Evolutionary conservation across 176 grass and related monocot species (phyloP), one percentile per base, ranked within the genome.

Genomic region (Aegilops longissima): DNA sequence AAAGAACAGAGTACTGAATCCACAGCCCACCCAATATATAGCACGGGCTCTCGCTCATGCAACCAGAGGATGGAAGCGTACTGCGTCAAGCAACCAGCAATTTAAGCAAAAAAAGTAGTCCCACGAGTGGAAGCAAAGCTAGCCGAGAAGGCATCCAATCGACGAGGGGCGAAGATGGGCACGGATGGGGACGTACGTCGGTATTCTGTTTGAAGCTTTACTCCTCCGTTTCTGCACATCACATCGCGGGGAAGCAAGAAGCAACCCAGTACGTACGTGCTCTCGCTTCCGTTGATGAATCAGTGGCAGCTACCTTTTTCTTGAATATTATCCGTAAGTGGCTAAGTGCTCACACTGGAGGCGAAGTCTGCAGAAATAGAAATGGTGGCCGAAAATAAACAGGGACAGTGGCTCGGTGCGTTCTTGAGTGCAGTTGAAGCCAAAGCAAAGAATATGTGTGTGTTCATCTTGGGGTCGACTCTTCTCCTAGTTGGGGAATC

Each of bases 21-120:
- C 39, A 29, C 61, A 44, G 24, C 9, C 85, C 49, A 76, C 76
- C 79, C 85, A 85, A 85, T 25, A 23, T 20, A 83, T 58, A 33
- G 58, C 81, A 31, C 67, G 4, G 5, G 13, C 24, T 30, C 0
- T 8, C 0, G n/a, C 5, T 54, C 52, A 34, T 79, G 21, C 21
- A 68, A 52, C 73, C 30, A 44, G 35, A 17, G 51, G 40, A 13
- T 18, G 40, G 61, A 80, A 42, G 67, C 64, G 35, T 45, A 70
- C 51, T 54, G 51, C 51, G 16, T 6, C 51, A 54, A 54, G 51
- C 6, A 54, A 18, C 51, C 51, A 54, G 51, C 16, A 54, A 54
- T 54, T 54, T 54, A 16, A 54, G 51, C 2, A 54, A 54, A 56
- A 58, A 54, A 54, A 8, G 7, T 1, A 21, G 56, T 59, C 0